A percentile compares a stretch with the other conserved stretches of the same genome.
These are phyloP conservation scores for Vigna nakashimae DNA, from an alignment of 306 rosid species.

Conservation along the genomic window DNA sequence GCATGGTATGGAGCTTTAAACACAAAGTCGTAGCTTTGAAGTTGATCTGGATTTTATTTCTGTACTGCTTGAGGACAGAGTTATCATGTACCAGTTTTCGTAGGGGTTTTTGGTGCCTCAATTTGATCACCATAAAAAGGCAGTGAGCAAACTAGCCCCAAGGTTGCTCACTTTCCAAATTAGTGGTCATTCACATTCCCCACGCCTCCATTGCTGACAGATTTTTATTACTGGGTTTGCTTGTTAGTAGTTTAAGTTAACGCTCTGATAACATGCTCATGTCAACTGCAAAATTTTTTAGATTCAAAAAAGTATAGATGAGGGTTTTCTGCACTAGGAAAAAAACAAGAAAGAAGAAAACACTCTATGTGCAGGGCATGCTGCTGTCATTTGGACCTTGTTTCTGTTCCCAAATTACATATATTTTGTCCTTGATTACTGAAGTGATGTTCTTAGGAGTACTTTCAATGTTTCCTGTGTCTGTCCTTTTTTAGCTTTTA, in stretches of 20 bases:
- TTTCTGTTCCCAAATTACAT: background rate
- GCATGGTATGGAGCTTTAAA: too few relatives aligned
- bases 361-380: background rate
- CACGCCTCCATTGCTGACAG: background rate
- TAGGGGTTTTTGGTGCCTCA: too few relatives aligned
- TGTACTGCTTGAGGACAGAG: too few relatives aligned
- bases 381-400: background rate
- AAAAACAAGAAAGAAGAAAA: background rate
- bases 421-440: background rate
- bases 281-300: constrained; percentile 13
- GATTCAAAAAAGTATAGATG: constrained; percentile 27
- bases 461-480: constrained; percentile 1
- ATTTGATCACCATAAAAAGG: too few relatives aligned
- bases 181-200: background rate
- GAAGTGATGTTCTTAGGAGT: background rate
- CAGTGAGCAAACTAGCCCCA: background rate
- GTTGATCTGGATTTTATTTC: too few relatives aligned
- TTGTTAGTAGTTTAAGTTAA: background rate
- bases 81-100: too few relatives aligned
- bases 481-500: background rate
- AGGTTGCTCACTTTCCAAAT: background rate
- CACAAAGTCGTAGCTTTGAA: too few relatives aligned
- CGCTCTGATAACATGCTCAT: background rate
- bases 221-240: background rate
- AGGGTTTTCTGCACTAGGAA: background rate